Percentiles rank a stretch among this genome's conserved stretches.
These are phyloP conservation scores for Celoporthe dispersa DNA, from an alignment of 2,329 filamentous ascomycete species.

Conservation along the genomic window DNA sequence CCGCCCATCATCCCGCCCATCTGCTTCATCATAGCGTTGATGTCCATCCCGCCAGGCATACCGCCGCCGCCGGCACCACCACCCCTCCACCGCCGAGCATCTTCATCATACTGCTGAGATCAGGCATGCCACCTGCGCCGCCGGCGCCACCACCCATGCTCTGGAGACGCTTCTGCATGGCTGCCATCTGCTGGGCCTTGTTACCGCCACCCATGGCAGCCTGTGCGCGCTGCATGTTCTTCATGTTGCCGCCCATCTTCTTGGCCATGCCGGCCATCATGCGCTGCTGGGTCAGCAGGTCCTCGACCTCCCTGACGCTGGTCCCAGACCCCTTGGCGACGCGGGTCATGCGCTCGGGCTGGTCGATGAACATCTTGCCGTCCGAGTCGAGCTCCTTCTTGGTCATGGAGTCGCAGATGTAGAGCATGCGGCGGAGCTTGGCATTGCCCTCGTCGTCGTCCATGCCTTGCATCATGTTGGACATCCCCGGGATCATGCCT, in stretches of 20 bases:
- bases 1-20: slow-evolving; percentile 56
- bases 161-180: slow-evolving; percentile 94
- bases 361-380: slow-evolving; percentile 90
- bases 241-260: slow-evolving; percentile 97
- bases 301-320: slow-evolving; percentile 89
- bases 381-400: slow-evolving; percentile 94
- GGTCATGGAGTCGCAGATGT: slow-evolving; percentile 98
- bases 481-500: slow-evolving; percentile 96
- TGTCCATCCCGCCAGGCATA: slow-evolving; percentile 68
- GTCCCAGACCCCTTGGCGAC: slow-evolving; percentile 91
- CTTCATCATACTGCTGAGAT: slow-evolving; percentile 87
- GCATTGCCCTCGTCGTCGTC: slow-evolving; percentile 94
- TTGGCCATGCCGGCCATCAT: slow-evolving; percentile 99
- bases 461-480: slow-evolving; percentile 92
- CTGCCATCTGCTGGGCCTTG: slow-evolving; percentile 90
- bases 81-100: slow-evolving; percentile 79
- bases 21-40: slow-evolving; percentile 39
- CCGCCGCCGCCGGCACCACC: slow-evolving; percentile 61
- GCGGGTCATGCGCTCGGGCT: slow-evolving; percentile 90
- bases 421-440: slow-evolving; percentile 97
- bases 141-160: slow-evolving; percentile 81
- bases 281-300: slow-evolving; percentile 93
- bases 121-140: slow-evolving; percentile 72
- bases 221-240: slow-evolving; percentile 94
- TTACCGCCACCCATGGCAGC: slow-evolving; percentile 89